phyloP scores from a whole-genome alignment of 495 filamentous ascomycete genomes.

The Neurospora intermedia region DNA sequence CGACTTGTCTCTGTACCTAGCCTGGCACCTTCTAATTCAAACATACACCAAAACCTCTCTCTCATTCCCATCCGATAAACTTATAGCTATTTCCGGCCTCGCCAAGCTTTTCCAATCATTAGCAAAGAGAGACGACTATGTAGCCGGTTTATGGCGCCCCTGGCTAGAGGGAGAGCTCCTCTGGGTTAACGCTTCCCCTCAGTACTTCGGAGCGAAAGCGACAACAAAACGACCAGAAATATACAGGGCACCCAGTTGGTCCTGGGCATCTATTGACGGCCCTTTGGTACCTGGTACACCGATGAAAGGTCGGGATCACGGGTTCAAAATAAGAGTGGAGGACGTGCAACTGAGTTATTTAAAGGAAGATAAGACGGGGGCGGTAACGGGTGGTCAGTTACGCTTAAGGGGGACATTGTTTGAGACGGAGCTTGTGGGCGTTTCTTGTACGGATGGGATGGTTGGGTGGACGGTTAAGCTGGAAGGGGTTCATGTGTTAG shows the following conservation, averaged over 20 bases:
- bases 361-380: background rate
- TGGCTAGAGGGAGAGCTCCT: background rate
- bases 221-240: background rate
- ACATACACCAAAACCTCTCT: background rate
- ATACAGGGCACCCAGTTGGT: conserved; percentile 1
- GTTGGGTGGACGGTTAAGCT: background rate
- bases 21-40: background rate
- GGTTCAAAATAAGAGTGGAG: background rate
- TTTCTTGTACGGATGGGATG: background rate
- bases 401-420: background rate
- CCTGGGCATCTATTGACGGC: conserved; percentile 2
- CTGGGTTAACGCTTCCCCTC: background rate
- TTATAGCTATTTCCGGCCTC: conserved; percentile 1
- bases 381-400: background rate
- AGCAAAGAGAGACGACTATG: background rate
- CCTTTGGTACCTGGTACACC: background rate
- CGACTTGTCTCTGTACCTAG: background rate
- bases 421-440: background rate
- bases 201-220: background rate
- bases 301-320: background rate
- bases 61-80: background rate
- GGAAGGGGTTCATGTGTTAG: background rate
- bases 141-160: conserved; percentile 2
- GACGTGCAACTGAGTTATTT: background rate
- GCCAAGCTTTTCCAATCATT: background rate